Base-by-base conservation (phyloP, 768 basidiomycete species). In the Holtermanniella nyarrowii region DNA sequence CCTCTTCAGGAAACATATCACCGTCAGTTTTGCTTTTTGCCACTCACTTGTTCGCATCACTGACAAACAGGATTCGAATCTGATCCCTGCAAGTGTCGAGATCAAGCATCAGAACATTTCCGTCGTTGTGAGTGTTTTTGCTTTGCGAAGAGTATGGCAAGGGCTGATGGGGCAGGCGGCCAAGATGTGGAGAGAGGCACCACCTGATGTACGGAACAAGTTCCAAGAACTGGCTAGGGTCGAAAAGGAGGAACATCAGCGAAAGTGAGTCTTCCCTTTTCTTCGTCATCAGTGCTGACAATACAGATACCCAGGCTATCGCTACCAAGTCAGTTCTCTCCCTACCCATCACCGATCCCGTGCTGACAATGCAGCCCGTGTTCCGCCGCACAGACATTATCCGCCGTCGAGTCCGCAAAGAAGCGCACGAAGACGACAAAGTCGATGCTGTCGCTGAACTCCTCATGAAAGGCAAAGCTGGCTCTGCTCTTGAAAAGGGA, bases 31-130 rank as follows among this genome's bases (percentile, higher is more conserved):
- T 18, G 26, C 47, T 24, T 40, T 52, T 27, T 26, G 26, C 10
- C 42, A n/a, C 31, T 25, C 24, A 31, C n/a, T 31, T 25, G 21
- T 23, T 26, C 10, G 7, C 18, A 7, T 10, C 42, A 44, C 10
- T n/a, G n/a, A n/a, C n/a, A 13, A 10, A 40, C 20, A 56, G 55
- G 72, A 73, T 55, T 69, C 69, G 16, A 58, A 63, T 31, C 50
- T 69, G 42, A 72, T 72, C 42, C 70, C 70, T 11, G 60, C 66
- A 13, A 56, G 54, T 26, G 70, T 72, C 23, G 70, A 69, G 52
- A 61, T 64, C 13, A 73, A 71, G 52, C 72, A 73, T 56, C 70
- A 71, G 56, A 71, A 71, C 45, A 71, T 73, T 48, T 69, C 67
- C 18, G 66, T 71, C 11, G 64, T 73, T 27, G 69, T 69, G 20